phyloP scores from a whole-genome alignment of 2,329 filamentous ascomycete genomes.

The Calycina herbarum region DNA sequence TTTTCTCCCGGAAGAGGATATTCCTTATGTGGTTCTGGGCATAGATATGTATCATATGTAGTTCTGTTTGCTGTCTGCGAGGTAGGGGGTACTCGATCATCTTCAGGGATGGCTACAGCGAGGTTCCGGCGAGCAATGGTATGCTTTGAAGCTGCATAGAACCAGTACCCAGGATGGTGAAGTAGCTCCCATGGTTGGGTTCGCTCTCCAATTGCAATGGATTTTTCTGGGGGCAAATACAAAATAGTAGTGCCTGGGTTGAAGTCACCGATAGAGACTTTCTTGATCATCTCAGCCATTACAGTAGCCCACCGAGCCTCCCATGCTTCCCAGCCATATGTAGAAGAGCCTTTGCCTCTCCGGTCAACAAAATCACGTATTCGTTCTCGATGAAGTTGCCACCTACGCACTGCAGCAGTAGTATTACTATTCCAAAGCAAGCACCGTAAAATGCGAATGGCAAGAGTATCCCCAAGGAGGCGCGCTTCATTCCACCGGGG shows the following conservation, averaged over 20 bases:
- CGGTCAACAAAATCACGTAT: constrained; percentile 78
- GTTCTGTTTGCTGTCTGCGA: constrained; percentile 47
- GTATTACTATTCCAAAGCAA: constrained; percentile 77
- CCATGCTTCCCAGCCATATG: constrained; percentile 95
- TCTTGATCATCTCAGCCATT: constrained; percentile 62
- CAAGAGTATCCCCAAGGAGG: constrained; percentile 77
- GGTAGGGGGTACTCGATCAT: constrained; percentile 55
- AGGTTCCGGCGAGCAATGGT: constrained; percentile 52
- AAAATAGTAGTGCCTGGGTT: constrained; percentile 45
- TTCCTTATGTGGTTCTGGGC: constrained; percentile 62
- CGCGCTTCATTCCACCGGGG: constrained; percentile 91
- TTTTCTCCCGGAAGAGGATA: constrained; percentile 48
- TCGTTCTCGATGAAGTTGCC: constrained; percentile 74
- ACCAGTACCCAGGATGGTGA: constrained; percentile 69
- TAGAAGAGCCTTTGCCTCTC: constrained; percentile 79
- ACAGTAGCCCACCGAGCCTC: constrained; percentile 70
- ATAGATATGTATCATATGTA: constrained; percentile 66
- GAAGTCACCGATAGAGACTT: constrained; percentile 52
- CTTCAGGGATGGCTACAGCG: constrained; percentile 58
- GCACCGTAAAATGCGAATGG: constrained; percentile 79
- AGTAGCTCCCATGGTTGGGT: constrained; percentile 63
- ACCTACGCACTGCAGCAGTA: constrained; percentile 77
- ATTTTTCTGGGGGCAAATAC: constrained; percentile 59
- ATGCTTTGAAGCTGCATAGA: constrained; percentile 60
- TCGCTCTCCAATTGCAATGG: constrained; percentile 53